Conservation (phyloP, 345 rosid genomes). For the Turritis glabra region DNA sequence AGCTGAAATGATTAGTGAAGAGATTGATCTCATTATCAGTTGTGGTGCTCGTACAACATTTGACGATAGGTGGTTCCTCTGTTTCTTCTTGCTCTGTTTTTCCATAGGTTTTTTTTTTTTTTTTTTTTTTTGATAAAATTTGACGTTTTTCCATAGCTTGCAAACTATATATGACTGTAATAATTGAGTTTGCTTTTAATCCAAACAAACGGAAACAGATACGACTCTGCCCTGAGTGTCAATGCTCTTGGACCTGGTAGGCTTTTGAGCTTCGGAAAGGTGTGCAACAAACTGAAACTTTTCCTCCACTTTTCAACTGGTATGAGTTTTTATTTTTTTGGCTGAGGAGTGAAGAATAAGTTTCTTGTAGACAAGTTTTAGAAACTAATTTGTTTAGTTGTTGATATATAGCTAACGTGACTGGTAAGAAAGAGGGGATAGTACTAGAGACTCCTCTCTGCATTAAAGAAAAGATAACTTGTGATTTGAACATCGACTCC, state of each 20-base stretch:
- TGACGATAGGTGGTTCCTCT: constrained; percentile 24
- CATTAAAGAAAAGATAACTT: constrained; percentile 18
- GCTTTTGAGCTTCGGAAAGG: constrained; percentile 47
- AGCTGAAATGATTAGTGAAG: constrained; percentile 40
- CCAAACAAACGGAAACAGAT: constrained; percentile 30
- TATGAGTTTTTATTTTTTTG: constrained; percentile 26
- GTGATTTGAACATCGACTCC: constrained; percentile 37
- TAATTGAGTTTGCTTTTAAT: not conserved
- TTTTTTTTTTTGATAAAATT: no score
- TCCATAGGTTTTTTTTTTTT: no score
- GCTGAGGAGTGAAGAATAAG: not conserved
- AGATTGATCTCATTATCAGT: constrained; percentile 61
- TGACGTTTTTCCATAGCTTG: not conserved
- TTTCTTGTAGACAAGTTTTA: constrained; percentile 16
- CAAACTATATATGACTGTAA: not conserved
- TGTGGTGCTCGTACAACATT: constrained; percentile 68
- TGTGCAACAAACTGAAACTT: constrained; percentile 42
- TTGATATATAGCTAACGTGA: no score
- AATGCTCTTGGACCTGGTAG: constrained; percentile 54
- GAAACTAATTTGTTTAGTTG: not conserved
- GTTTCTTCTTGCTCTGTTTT: no score
- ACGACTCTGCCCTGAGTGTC: constrained; percentile 50
- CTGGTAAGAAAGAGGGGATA: no score
- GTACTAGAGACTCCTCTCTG: constrained; percentile 36
- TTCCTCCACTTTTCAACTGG: constrained; percentile 72